phyloP scores from a whole-genome alignment of 306 rosid genomes.

The Vigna angularis region DNA sequence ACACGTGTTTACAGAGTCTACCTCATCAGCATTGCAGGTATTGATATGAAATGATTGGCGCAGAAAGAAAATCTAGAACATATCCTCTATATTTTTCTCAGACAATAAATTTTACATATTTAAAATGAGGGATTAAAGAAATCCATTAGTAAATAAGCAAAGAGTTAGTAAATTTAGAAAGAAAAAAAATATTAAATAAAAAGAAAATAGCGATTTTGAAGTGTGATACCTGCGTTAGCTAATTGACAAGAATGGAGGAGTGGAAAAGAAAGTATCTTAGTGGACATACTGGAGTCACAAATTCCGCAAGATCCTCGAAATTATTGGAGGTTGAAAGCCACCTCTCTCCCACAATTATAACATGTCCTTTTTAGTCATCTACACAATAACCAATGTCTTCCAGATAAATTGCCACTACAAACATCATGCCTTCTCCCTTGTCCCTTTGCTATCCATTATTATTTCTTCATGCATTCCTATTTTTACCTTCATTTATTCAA shows the following conservation, averaged over 20 bases:
- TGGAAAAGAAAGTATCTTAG: constrained; percentile 43
- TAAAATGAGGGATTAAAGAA: too few relatives aligned
- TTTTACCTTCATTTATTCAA: constrained; percentile 28
- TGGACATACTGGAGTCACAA: constrained; percentile 55
- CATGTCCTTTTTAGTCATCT: constrained; percentile 46
- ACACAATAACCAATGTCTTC: constrained; percentile 36
- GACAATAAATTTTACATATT: not conserved
- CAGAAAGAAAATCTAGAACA: not conserved
- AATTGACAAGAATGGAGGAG: constrained; percentile 52
- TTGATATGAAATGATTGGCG: not conserved
- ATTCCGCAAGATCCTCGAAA: constrained; percentile 55
- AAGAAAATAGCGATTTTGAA: not conserved
- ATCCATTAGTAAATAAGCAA: too few relatives aligned
- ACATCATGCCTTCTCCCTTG: constrained; percentile 21
- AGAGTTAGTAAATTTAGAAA: too few relatives aligned
- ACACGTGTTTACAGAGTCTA: not conserved
- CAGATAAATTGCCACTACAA: constrained; percentile 9
- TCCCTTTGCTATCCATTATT: constrained; percentile 30
- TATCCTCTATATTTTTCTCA: not conserved
- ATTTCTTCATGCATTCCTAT: constrained; percentile 31
- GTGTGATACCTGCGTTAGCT: constrained; percentile 25
- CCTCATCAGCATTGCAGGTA: not conserved
- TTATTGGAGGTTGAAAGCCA: constrained; percentile 45
- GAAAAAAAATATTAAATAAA: too few relatives aligned
- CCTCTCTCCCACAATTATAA: constrained; percentile 45